Base-by-base conservation (phyloP, 345 rosid species). In the Streptanthus diversifolius region DNA sequence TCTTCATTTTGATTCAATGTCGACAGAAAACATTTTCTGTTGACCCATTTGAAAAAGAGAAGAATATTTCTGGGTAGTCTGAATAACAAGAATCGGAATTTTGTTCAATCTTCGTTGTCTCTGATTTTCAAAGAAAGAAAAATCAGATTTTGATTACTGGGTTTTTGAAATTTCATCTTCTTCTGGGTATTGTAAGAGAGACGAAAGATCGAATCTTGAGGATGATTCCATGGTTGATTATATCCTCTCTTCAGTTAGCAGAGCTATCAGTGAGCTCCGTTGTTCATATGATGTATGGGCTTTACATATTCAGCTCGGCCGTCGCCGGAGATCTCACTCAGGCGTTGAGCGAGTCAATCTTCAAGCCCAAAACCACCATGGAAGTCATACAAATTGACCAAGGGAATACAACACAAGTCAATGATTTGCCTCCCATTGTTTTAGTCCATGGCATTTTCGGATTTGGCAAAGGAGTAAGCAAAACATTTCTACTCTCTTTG, bases 371-470 rank as follows among this genome's bases (percentile, higher is more conserved):
- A 62, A 55, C 77, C 36, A 68, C 78, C 72, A 7, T 79, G 65
- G 81, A 64, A 63, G 75, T 76, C 7, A 84, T 81, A 71, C 82
- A 73, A 14, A 83, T 79, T 18, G 81, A 72, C 14, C 64, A 69
- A 29, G 22, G 19, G 24, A 52, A 71, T 6, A 47, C 78, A 18
- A 66, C 77, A 18, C 66, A 62, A 53, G 75, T 41, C 51, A 72
- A 35, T 75, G 83, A 70, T 75, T 44, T 92, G 77, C 89, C 96
- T 80, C 98, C 98, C 18, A 90, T 95, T 69, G 99, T 95, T 35
- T 56, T 95, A 51, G 92, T 95, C 25, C 99, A 95, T 80, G 99
- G 99, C 48, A 92, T 95, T 81, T 95, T 95, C 54, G 99, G 99
- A 61, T 95, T 95, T 80, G 99, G 99, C 14, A 86, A 95, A 84